phyloP scores from a whole-genome alignment of 2,329 filamentous ascomycete genomes.

The Diaporthe citriasiana region DNA sequence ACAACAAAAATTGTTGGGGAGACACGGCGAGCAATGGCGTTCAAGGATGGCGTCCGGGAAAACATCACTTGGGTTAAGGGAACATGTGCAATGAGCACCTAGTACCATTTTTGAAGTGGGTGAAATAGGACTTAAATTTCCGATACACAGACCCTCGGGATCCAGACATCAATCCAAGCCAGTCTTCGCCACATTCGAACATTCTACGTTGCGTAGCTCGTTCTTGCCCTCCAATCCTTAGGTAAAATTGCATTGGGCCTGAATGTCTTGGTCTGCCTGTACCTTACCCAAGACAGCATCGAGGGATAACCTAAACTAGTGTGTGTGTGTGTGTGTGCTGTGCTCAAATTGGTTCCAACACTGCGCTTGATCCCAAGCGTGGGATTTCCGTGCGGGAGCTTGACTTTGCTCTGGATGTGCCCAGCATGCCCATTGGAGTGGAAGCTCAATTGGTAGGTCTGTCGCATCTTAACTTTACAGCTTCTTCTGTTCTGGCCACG shows the following conservation, averaged over 20 bases:
- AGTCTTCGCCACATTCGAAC: neutral
- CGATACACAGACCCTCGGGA: conserved; percentile 4
- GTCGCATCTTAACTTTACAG: too few species aligned
- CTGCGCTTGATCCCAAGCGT: neutral
- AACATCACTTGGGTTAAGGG: conserved; percentile 29
- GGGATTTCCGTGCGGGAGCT: neutral
- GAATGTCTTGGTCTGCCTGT: neutral
- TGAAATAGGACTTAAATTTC: conserved; percentile 39
- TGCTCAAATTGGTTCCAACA: neutral
- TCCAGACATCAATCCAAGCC: conserved; percentile 35
- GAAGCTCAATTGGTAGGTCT: neutral
- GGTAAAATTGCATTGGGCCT: too few species aligned
- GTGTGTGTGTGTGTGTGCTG: too few species aligned
- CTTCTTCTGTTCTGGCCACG: neutral
- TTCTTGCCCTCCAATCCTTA: neutral
- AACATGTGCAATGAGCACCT: conserved; percentile 33
- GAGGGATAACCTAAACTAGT: too few species aligned
- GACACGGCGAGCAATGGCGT: conserved; percentile 46
- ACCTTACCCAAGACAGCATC: too few species aligned
- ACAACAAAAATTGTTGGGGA: conserved; percentile 36
- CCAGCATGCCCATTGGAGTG: too few species aligned
- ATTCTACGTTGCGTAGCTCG: neutral
- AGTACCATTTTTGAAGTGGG: conserved; percentile 35
- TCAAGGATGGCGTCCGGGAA: conserved; percentile 41
- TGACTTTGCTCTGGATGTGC: neutral